These are phyloP conservation scores for Salix dunnii DNA, from an alignment of 345 rosid genomes.

Conservation along the genomic window DNA sequence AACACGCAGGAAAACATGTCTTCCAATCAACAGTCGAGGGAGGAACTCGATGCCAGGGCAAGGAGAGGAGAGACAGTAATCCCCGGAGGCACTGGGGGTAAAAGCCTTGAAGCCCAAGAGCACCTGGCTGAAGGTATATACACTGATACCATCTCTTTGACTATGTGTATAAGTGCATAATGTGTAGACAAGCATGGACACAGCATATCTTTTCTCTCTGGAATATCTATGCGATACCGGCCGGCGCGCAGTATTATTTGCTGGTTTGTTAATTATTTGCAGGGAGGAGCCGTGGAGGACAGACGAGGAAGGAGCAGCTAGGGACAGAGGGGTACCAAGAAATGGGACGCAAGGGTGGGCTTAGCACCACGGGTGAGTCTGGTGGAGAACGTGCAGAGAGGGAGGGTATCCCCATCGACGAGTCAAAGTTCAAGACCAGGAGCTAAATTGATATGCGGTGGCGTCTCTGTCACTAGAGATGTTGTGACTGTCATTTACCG, in stretches of 20 bases:
- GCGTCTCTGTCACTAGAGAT: too few species aligned
- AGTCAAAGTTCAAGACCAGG: constrained; percentile 53
- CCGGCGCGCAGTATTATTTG: neutral
- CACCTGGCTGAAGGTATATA: constrained; percentile 71
- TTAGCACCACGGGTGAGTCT: constrained; percentile 54
- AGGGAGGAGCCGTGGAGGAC: constrained; percentile 42
- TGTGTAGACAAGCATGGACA: too few species aligned
- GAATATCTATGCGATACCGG: too few species aligned
- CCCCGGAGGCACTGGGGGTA: constrained; percentile 86
- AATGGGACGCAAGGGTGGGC: constrained; percentile 74
- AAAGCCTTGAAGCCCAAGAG: constrained; percentile 84
- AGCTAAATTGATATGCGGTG: neutral
- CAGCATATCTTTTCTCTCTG: too few species aligned
- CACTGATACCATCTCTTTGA: neutral
- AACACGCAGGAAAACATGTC: constrained; percentile 25
- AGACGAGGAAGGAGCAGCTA: constrained; percentile 64
- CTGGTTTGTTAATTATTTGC: neutral
- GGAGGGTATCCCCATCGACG: constrained; percentile 60
- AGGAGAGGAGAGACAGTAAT: constrained; percentile 70
- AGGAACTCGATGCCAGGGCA: constrained; percentile 64
- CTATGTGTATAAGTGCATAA: neutral
- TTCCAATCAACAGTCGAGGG: constrained; percentile 40
- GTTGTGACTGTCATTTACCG: too few species aligned
- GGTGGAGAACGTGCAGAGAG: constrained; percentile 55
- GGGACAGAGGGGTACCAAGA: constrained; percentile 66